phyloP scores from a whole-genome alignment of 495 filamentous ascomycete genomes.

The Penicillium bovifimosum region DNA sequence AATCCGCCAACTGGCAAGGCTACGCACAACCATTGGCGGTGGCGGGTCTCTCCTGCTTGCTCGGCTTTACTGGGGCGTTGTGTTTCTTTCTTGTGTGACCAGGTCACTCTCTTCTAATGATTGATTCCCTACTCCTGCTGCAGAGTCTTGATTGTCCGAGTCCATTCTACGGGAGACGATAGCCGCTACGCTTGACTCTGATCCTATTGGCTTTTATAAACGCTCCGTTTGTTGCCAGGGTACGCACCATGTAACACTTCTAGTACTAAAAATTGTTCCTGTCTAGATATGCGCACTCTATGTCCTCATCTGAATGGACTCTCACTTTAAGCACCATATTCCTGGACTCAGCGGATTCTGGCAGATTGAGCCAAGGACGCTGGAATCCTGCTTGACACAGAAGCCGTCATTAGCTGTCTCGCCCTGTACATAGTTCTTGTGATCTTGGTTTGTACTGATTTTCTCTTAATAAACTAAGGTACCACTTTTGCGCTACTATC shows the following conservation, averaged over 20 bases:
- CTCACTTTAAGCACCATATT: background rate
- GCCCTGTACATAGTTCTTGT: background rate
- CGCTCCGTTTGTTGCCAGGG: background rate
- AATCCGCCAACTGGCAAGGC: no score
- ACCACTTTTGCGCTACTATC: background rate
- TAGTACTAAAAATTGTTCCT: constrained; percentile 6
- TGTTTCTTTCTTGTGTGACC: no score
- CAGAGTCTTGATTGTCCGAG: no score
- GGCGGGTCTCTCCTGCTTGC: no score
- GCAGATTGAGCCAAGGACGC: background rate
- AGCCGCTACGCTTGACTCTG: no score
- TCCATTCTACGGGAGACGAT: no score
- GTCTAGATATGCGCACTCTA: constrained; percentile 53
- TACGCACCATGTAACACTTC: background rate
- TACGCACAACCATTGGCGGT: no score
- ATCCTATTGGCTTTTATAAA: no score
- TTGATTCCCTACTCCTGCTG: no score
- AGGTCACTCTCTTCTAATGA: no score
- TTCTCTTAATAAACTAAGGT: background rate
- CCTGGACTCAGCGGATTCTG: background rate
- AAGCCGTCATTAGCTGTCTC: background rate
- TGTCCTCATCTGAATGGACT: constrained; percentile 48
- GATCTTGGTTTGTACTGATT: background rate
- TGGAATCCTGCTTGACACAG: background rate
- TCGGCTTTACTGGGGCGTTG: no score